A percentile compares a stretch with the other conserved stretches of the same genome.
These are phyloP conservation scores for Diaporthe citrichinensis DNA, from an alignment of 2,329 filamentous ascomycete species.

Conservation along the genomic window DNA sequence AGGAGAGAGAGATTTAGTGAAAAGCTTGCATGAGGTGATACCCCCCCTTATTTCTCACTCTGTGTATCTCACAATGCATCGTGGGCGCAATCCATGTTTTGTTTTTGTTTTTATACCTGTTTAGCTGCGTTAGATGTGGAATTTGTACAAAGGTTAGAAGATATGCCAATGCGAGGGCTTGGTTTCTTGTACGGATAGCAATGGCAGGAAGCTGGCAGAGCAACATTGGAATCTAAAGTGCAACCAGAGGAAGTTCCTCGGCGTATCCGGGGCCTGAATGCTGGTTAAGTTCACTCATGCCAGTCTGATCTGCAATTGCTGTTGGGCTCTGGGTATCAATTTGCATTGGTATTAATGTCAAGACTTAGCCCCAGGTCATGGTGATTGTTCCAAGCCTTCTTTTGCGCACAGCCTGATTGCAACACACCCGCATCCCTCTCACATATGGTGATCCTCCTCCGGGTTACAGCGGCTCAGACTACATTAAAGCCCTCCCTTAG, in stretches of 20 bases:
- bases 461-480: background rate
- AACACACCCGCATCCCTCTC: background rate
- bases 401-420: background rate
- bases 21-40: conserved; percentile 37
- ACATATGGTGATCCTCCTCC: background rate
- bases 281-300: background rate
- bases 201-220: no score
- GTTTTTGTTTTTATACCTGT: conserved; percentile 2
- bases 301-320: background rate
- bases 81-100: conserved; percentile 14
- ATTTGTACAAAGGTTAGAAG: conserved; percentile 10
- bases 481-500: background rate
- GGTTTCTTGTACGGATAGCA: background rate
- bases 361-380: background rate
- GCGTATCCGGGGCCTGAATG: background rate
- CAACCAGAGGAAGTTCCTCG: background rate
- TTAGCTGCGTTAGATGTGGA: conserved; percentile 23
- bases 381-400: background rate
- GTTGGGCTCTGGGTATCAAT: background rate
- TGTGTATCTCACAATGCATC: conserved; percentile 1
- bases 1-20: background rate
- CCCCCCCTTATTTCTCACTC: conserved; percentile 24
- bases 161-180: background rate
- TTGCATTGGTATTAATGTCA: background rate
- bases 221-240: background rate